A percentile compares a stretch with the other conserved stretches of the same genome.
Evolutionary conservation across 192 early-diverging fungal genomes (phyloP).

Genomic region (Lobulomyces angularis): DNA sequence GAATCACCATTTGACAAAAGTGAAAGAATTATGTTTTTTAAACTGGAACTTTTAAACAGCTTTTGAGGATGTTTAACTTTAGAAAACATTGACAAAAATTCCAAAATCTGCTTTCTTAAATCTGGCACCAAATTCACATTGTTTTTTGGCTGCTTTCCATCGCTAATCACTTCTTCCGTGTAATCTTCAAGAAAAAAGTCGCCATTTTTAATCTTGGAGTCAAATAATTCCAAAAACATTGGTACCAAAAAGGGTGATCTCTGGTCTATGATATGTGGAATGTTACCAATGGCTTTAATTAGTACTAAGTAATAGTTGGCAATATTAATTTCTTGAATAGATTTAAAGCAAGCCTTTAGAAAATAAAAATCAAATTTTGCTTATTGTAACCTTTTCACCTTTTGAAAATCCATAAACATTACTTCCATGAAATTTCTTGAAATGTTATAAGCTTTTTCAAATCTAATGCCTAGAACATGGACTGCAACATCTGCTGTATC

Average conservation of each 20-base stretch:
- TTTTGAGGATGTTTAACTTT: slow-evolving; percentile 52
- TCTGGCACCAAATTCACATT: slow-evolving; percentile 16
- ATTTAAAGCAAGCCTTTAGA: background rate
- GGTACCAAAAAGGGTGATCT: slow-evolving; percentile 24
- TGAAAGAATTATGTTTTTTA: slow-evolving; percentile 55
- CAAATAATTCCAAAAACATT: slow-evolving; percentile 24
- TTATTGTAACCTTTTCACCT: background rate
- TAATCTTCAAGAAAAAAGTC: background rate
- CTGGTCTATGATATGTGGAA: slow-evolving; percentile 24
- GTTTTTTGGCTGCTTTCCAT: slow-evolving; percentile 1
- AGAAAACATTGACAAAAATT: slow-evolving; percentile 52
- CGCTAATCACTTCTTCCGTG: background rate
- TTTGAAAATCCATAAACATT: background rate
- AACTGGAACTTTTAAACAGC: slow-evolving; percentile 30
- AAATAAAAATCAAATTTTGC: background rate
- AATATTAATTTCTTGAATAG: slow-evolving; percentile 19
- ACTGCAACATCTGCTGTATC: background rate
- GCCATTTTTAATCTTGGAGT: slow-evolving; percentile 1
- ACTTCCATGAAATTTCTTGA: background rate
- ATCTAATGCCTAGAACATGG: background rate
- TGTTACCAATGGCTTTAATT: slow-evolving; percentile 14
- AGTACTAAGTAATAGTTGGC: slow-evolving; percentile 17
- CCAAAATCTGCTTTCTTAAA: slow-evolving; percentile 33
- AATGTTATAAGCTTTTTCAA: background rate
- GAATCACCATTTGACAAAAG: slow-evolving; percentile 72